A percentile compares a stretch with the other conserved stretches of the same genome.
Evolutionary conservation across 176 grass and related monocot genomes (phyloP).

Genomic region (Triticum dicoccoides): DNA sequence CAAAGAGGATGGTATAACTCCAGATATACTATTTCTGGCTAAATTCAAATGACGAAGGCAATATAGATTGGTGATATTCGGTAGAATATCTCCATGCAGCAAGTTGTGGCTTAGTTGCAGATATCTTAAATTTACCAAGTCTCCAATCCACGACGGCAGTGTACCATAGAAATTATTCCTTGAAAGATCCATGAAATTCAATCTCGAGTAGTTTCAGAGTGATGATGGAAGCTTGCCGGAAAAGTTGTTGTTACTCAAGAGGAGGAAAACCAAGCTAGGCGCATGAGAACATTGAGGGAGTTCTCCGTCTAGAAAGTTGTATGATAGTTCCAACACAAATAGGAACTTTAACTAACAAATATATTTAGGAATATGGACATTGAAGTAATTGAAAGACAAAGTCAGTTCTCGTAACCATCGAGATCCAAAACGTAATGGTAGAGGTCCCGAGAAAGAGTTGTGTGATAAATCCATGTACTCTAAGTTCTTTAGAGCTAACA

Average conservation of each 20-base stretch:
- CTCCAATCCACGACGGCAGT: constrained; percentile 30
- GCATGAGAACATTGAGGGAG: background rate
- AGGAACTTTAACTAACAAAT: background rate
- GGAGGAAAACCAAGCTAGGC: background rate
- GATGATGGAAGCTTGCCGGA: constrained; percentile 27
- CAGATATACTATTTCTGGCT: constrained; percentile 28
- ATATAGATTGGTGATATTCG: background rate
- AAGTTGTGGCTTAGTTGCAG: constrained; percentile 32
- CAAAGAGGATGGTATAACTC: background rate
- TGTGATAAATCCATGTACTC: background rate
- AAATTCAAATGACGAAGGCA: constrained; percentile 19
- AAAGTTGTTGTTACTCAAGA: constrained; percentile 9
- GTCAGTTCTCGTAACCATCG: background rate
- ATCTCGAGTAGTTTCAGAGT: background rate
- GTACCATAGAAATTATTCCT: constrained; percentile 16
- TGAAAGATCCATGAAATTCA: constrained; percentile 9
- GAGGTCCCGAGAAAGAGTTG: background rate
- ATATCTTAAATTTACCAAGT: background rate
- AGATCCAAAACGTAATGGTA: background rate
- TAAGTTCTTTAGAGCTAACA: background rate
- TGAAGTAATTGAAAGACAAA: background rate
- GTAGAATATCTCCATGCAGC: constrained; percentile 19
- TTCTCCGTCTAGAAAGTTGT: constrained; percentile 9
- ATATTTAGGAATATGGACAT: constrained; percentile 8
- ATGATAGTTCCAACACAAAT: background rate